phyloP scores from a whole-genome alignment of 2,329 filamentous ascomycete genomes.

The Orbilia brochopaga region DNA sequence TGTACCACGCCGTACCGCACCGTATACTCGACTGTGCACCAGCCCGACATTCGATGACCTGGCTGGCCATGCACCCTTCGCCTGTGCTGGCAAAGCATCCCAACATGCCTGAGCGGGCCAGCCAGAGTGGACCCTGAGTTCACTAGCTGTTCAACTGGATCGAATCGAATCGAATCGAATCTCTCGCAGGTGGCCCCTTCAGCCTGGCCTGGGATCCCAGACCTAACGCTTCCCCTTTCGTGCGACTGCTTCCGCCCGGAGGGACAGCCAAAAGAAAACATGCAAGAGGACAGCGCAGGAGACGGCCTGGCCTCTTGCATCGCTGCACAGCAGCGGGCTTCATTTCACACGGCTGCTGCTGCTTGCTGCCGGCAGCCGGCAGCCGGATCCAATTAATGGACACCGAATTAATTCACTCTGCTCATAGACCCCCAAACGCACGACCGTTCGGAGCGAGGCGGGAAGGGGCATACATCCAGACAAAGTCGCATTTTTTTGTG shows the following conservation, averaged over 20 bases:
- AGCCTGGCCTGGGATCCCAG: conserved; percentile 26
- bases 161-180: conserved; percentile 6
- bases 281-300: conserved; percentile 6
- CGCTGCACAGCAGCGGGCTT: neutral
- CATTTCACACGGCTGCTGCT: conserved; percentile 2
- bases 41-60: conserved; percentile 34
- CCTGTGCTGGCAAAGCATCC: conserved; percentile 20
- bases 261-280: conserved; percentile 3
- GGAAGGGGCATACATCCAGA: conserved; percentile 12
- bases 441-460: conserved; percentile 28
- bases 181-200: conserved; percentile 12
- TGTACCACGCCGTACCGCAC: conserved; percentile 2
- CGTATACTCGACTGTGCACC: neutral
- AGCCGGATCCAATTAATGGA: conserved; percentile 1
- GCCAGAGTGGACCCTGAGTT: conserved; percentile 40
- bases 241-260: conserved; percentile 18
- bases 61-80: conserved; percentile 22
- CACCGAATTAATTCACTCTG: conserved; percentile 5
- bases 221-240: conserved; percentile 40
- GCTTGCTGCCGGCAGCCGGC: neutral
- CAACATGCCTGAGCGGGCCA: conserved; percentile 9
- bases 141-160: neutral
- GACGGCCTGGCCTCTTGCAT: neutral
- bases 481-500: conserved; percentile 5
- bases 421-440: conserved; percentile 9